phyloP scores from a whole-genome alignment of 2,329 filamentous ascomycete species.

The Gliomastix tumulicola region DNA sequence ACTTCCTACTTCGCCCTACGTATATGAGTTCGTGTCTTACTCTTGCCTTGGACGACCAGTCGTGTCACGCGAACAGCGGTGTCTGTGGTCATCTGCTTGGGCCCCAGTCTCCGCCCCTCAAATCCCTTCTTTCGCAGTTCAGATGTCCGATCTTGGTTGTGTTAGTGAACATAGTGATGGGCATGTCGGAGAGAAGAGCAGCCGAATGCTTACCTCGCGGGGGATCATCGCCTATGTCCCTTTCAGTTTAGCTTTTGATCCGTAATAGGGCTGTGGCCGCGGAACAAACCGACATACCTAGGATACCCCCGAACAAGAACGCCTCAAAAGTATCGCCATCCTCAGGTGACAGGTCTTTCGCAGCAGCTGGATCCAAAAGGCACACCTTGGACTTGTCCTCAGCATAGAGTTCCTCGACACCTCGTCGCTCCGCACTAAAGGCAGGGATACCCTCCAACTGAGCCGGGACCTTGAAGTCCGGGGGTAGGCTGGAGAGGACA shows the following conservation, averaged over 20 bases:
- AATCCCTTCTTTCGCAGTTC: constrained; percentile 94
- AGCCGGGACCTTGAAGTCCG: constrained; percentile 57
- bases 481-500: constrained; percentile 73
- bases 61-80: constrained; percentile 92
- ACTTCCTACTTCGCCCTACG: too few species aligned
- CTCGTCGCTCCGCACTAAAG: constrained; percentile 65
- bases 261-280: too few species aligned
- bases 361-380: constrained; percentile 79
- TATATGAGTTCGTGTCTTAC: too few species aligned
- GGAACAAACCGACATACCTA: constrained; percentile 56
- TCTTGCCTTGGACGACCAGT: constrained; percentile 76
- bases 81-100: constrained; percentile 97
- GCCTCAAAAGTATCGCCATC: constrained; percentile 81
- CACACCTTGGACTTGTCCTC: constrained; percentile 71
- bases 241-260: not conserved
- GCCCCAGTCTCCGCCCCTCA: constrained; percentile 75
- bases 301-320: constrained; percentile 92
- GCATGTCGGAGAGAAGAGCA: too few species aligned
- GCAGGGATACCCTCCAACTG: constrained; percentile 47
- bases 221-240: constrained; percentile 74
- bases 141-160: constrained; percentile 88
- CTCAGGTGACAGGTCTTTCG: constrained; percentile 72
- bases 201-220: constrained; percentile 79
- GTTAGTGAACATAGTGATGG: too few species aligned
- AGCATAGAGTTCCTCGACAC: constrained; percentile 78